A percentile compares a stretch with the other conserved stretches of the same genome.
These are phyloP conservation scores for Isoetes engelmannii DNA, from an alignment of 83 land plant species.

Conservation along the genomic window DNA sequence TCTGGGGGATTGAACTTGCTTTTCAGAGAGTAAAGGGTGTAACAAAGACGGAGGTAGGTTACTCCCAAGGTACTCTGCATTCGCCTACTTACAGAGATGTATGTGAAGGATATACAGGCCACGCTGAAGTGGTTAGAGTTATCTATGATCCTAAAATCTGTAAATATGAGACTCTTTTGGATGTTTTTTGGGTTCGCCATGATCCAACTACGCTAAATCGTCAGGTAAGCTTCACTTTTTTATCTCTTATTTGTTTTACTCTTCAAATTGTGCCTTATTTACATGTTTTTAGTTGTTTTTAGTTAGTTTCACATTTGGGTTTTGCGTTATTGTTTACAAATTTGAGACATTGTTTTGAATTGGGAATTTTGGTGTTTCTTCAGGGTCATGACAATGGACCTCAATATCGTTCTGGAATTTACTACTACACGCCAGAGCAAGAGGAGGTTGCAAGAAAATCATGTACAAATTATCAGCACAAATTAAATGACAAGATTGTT, in stretches of 20 bases:
- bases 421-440: constrained; percentile 68
- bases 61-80: constrained; percentile 50
- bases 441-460: constrained; percentile 62
- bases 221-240: constrained; percentile 40
- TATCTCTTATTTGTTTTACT: neutral
- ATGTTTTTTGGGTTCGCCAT: constrained; percentile 63
- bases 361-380: neutral
- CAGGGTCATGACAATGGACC: constrained; percentile 78
- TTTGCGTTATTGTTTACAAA: neutral
- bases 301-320: neutral
- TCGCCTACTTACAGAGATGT: constrained; percentile 56
- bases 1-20: constrained; percentile 87
- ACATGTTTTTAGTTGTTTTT: neutral
- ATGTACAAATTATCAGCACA: constrained; percentile 44
- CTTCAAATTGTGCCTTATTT: neutral
- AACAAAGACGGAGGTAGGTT: constrained; percentile 70
- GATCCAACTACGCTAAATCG: constrained; percentile 85
- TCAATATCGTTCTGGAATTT: constrained; percentile 81
- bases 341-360: neutral
- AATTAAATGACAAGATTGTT: constrained; percentile 53
- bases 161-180: constrained; percentile 46
- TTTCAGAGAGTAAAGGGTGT: constrained; percentile 76
- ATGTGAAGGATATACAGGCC: constrained; percentile 65
- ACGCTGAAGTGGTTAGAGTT: constrained; percentile 73
- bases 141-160: constrained; percentile 50